A percentile compares a stretch with the other conserved stretches of the same genome.
Evolutionary conservation across 208 protist genomes (phyloP).

Genomic region (Leishmania aethiopica): DNA sequence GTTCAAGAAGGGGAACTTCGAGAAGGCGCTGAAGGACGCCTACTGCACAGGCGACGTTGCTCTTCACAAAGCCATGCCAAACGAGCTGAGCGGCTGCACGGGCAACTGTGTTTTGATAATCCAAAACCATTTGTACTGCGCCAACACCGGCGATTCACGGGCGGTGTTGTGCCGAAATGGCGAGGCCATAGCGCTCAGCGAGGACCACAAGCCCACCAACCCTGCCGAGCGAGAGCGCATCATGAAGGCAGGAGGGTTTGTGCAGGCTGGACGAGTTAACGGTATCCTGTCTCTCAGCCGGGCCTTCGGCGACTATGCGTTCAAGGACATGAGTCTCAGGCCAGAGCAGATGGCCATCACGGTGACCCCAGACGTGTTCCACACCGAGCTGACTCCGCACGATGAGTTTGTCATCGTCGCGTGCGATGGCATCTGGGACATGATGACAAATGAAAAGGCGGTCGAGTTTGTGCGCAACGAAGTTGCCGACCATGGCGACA

Average conservation of each 20-base stretch:
- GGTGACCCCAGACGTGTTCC: conserved; percentile 69
- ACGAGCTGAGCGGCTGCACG: conserved; percentile 83
- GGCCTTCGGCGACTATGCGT: conserved; percentile 95
- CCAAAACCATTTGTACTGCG: conserved; percentile 92
- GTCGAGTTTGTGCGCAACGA: conserved; percentile 90
- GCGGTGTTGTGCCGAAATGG: conserved; percentile 88
- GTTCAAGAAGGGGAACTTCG: conserved; percentile 68
- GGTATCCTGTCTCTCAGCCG: conserved; percentile 95
- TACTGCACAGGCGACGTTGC: conserved; percentile 72
- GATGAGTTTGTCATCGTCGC: conserved; percentile 94
- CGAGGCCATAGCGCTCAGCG: conserved; percentile 88
- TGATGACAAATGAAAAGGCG: conserved; percentile 89
- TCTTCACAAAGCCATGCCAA: conserved; percentile 75
- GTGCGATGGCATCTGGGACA: conserved; percentile 95
- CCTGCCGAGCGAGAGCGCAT: conserved; percentile 87
- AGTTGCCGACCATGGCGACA: conserved; percentile 79
- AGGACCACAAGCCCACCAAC: conserved; percentile 95
- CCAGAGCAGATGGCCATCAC: conserved; percentile 83
- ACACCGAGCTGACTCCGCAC: conserved; percentile 74
- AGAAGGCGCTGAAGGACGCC: conserved; percentile 67
- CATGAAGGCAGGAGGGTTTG: conserved; percentile 85
- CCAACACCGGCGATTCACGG: conserved; percentile 94
- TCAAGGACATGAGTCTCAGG: conserved; percentile 79
- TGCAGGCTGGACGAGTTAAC: conserved; percentile 93
- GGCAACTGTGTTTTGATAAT: conserved; percentile 85